phyloP scores from a whole-genome alignment of 495 filamentous ascomycete genomes.

The Hypoxylon perforatum region DNA sequence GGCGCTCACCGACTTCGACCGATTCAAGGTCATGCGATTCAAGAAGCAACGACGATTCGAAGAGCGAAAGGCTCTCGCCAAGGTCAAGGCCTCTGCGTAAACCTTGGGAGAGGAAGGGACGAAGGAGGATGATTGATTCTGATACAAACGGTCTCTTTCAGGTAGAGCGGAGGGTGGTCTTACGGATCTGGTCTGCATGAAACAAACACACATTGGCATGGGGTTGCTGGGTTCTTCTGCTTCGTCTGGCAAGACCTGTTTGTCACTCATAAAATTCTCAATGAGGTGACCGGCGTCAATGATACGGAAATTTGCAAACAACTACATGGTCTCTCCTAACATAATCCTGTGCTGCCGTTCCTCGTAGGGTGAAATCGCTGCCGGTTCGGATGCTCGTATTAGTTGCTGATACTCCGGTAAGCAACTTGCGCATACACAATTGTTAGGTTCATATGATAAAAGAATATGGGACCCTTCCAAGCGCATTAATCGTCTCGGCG shows the following conservation, averaged over 20 bases:
- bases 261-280: constrained; percentile 56
- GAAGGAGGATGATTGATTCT: constrained; percentile 38
- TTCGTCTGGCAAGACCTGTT: constrained; percentile 65
- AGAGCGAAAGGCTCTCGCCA: constrained; percentile 90
- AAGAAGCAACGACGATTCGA: constrained; percentile 98
- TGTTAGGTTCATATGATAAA: too few relatives aligned
- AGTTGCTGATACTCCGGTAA: too few relatives aligned
- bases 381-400: neutral
- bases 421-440: too few relatives aligned
- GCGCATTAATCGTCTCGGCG: too few relatives aligned
- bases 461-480: too few relatives aligned
- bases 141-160: constrained; percentile 42
- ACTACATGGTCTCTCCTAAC: constrained; percentile 6
- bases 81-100: constrained; percentile 69
- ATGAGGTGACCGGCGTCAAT: constrained; percentile 55
- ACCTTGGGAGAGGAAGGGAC: constrained; percentile 27
- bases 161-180: constrained; percentile 41
- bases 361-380: neutral
- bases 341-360: neutral
- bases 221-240: constrained; percentile 59
- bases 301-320: constrained; percentile 49
- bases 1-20: constrained; percentile 96
- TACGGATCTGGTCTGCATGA: constrained; percentile 59
- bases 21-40: constrained; percentile 98
- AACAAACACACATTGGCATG: constrained; percentile 53